These are phyloP conservation scores for Malassezia equina DNA, from an alignment of 1,284 basidiomycete genomes.

Conservation along the genomic window DNA sequence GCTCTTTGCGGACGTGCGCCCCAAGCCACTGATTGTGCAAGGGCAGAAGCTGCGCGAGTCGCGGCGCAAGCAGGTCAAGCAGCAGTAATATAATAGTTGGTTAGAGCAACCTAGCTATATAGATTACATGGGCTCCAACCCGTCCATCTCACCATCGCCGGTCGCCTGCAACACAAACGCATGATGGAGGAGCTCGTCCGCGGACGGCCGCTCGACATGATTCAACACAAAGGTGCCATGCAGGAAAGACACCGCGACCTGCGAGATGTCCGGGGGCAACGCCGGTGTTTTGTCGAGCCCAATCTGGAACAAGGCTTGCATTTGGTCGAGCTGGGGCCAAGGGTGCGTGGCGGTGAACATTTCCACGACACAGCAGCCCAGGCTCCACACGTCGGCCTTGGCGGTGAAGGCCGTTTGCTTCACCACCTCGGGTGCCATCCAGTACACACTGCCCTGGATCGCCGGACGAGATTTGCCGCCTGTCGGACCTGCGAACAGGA, in stretches of 20 bases:
- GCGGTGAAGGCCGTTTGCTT: constrained; percentile 86
- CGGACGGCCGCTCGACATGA: constrained; percentile 30
- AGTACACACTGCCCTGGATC: constrained; percentile 16
- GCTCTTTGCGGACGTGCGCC: constrained; percentile 78
- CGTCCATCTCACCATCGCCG: not conserved
- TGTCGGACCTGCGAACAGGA: not conserved
- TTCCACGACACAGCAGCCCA: constrained; percentile 93
- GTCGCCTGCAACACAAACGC: constrained; percentile 26
- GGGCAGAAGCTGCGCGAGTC: constrained; percentile 5
- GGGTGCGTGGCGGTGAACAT: constrained; percentile 97
- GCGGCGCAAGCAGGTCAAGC: not conserved
- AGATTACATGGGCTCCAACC: not conserved
- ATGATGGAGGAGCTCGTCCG: constrained; percentile 36
- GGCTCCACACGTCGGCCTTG: constrained; percentile 97
- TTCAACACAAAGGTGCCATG: constrained; percentile 39
- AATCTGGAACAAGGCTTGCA: constrained; percentile 53
- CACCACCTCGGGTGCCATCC: constrained; percentile 66
- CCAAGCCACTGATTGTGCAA: constrained; percentile 66
- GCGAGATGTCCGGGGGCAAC: constrained; percentile 39
- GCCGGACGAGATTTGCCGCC: constrained; percentile 1
- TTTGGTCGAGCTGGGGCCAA: constrained; percentile 93
- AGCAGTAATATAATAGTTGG: not conserved
- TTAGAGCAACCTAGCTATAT: not conserved
- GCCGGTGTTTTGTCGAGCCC: constrained; percentile 29
- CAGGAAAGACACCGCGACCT: constrained; percentile 34